Evolutionary conservation across 192 early-diverging fungal genomes (phyloP).

Genomic region (Backusella sp.): DNA sequence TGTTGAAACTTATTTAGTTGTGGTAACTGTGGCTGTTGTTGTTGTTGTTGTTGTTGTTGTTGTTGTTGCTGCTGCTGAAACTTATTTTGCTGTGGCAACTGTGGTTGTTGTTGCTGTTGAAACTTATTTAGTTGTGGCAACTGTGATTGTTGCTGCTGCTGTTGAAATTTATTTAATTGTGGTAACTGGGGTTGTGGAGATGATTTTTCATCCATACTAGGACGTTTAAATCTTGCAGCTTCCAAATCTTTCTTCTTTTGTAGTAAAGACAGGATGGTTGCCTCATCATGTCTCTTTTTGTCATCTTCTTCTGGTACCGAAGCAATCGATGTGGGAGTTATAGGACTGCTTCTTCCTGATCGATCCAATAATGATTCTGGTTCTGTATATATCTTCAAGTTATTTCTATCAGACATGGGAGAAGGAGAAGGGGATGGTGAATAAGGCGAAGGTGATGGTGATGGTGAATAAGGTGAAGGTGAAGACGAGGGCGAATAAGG

Average conservation of each 20-base stretch:
- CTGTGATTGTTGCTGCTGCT: slow-evolving; percentile 18
- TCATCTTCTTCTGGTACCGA: slow-evolving; percentile 7
- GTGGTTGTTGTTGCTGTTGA: slow-evolving; percentile 19
- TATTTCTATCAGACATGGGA: neutral
- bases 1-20: slow-evolving; percentile 19
- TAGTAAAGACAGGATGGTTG: neutral
- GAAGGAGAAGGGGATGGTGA: slow-evolving; percentile 2
- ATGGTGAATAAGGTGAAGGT: neutral
- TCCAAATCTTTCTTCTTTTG: slow-evolving; percentile 11
- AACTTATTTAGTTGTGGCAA: neutral
- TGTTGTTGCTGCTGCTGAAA: slow-evolving; percentile 11
- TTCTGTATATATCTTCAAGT: slow-evolving; percentile 9
- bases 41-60: slow-evolving; percentile 8
- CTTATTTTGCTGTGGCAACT: slow-evolving; percentile 22
- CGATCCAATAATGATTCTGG: slow-evolving; percentile 12
- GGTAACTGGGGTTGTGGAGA: slow-evolving; percentile 20
- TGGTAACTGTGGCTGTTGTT: slow-evolving; percentile 3
- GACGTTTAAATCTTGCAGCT: slow-evolving; percentile 8
- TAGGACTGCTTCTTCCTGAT: neutral
- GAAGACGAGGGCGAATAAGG: slow-evolving; percentile 8
- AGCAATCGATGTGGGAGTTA: slow-evolving; percentile 7
- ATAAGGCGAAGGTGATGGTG: slow-evolving; percentile 2
- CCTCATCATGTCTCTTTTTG: neutral
- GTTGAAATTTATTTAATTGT: slow-evolving; percentile 19
- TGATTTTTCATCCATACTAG: neutral